Percentiles rank a stretch among this genome's conserved stretches.
phyloP scores from a whole-genome alignment of 2,329 filamentous ascomycete species.

The Trichophyton schoenleinii region DNA sequence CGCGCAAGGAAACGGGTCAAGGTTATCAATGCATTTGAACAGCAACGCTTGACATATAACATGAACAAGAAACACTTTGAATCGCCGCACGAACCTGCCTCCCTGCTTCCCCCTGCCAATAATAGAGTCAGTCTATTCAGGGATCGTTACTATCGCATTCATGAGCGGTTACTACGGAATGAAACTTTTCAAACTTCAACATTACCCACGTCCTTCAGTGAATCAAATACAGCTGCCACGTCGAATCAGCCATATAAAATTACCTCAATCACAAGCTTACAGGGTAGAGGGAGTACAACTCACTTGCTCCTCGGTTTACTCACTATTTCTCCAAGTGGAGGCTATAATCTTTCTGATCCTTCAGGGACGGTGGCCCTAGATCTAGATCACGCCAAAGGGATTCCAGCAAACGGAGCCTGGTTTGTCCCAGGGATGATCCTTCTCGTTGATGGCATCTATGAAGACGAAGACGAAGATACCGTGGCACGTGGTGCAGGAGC shows the following conservation, averaged over 20 bases:
- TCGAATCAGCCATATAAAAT: slow-evolving; percentile 59
- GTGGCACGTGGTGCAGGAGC: slow-evolving; percentile 63
- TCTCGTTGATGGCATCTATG: slow-evolving; percentile 87
- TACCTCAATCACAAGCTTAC: slow-evolving; percentile 65
- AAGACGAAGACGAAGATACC: slow-evolving; percentile 65
- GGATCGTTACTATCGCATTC: slow-evolving; percentile 81
- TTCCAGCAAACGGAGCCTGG: slow-evolving; percentile 79
- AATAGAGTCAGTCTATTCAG: slow-evolving; percentile 79
- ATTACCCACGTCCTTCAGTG: slow-evolving; percentile 49
- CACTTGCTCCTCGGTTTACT: slow-evolving; percentile 82
- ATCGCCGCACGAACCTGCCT: slow-evolving; percentile 51
- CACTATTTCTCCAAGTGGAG: slow-evolving; percentile 65
- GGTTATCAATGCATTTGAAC: slow-evolving; percentile 69
- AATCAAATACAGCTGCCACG: slow-evolving; percentile 39
- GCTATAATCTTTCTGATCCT: slow-evolving; percentile 69
- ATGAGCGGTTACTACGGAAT: slow-evolving; percentile 83
- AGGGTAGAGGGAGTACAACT: slow-evolving; percentile 67
- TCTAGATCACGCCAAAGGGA: slow-evolving; percentile 62
- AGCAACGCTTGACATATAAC: slow-evolving; percentile 48
- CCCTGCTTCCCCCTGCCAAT: slow-evolving; percentile 60
- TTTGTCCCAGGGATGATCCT: slow-evolving; percentile 95
- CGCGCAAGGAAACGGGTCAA: slow-evolving; percentile 72
- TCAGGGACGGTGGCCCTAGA: slow-evolving; percentile 82
- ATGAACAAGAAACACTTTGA: slow-evolving; percentile 78
- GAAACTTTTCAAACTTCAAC: slow-evolving; percentile 80